Conservation (phyloP, 345 rosid species). For the Noccaea bulbosa region DNA sequence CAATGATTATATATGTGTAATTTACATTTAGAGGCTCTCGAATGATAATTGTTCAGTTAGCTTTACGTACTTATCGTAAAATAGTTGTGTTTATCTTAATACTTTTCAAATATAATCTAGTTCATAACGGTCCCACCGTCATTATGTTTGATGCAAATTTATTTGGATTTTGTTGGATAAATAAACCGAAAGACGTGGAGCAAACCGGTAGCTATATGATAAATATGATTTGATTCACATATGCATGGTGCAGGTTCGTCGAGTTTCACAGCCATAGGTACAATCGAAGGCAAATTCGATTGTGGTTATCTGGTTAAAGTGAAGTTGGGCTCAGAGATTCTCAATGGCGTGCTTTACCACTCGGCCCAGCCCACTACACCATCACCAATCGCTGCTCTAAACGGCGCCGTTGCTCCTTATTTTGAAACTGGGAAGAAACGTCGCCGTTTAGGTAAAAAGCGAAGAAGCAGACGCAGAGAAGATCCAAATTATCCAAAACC, state of each 20-base stretch:
- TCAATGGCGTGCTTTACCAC: slow-evolving; percentile 84
- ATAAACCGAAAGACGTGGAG: slow-evolving; percentile 13
- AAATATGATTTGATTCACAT: slow-evolving; percentile 23
- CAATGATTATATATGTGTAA: slow-evolving; percentile 12
- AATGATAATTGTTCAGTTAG: slow-evolving; percentile 24
- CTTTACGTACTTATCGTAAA: slow-evolving; percentile 36
- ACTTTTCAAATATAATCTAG: slow-evolving; percentile 37
- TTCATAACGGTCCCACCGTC: slow-evolving; percentile 40
- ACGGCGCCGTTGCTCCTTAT: slow-evolving; percentile 50
- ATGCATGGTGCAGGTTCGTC: slow-evolving; percentile 43
- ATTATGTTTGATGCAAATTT: slow-evolving; percentile 38
- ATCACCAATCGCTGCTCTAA: not conserved
- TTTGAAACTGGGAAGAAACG: slow-evolving; percentile 41
- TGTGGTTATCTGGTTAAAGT: slow-evolving; percentile 85
- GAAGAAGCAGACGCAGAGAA: slow-evolving; percentile 67
- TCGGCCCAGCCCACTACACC: slow-evolving; percentile 48
- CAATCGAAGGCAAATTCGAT: slow-evolving; percentile 88
- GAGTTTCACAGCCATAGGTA: slow-evolving; percentile 61
- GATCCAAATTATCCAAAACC: slow-evolving; percentile 93
- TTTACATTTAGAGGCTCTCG: slow-evolving; percentile 32
- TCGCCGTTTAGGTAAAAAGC: slow-evolving; percentile 46
- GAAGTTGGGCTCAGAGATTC: slow-evolving; percentile 73
- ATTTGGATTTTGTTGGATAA: slow-evolving; percentile 39
- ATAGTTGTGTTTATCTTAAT: slow-evolving; percentile 35
- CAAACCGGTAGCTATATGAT: slow-evolving; percentile 24